Percentiles rank a stretch among this genome's conserved stretches.
Evolutionary conservation across 2,329 filamentous ascomycete genomes (phyloP).

Genomic region (Alternaria atra): DNA sequence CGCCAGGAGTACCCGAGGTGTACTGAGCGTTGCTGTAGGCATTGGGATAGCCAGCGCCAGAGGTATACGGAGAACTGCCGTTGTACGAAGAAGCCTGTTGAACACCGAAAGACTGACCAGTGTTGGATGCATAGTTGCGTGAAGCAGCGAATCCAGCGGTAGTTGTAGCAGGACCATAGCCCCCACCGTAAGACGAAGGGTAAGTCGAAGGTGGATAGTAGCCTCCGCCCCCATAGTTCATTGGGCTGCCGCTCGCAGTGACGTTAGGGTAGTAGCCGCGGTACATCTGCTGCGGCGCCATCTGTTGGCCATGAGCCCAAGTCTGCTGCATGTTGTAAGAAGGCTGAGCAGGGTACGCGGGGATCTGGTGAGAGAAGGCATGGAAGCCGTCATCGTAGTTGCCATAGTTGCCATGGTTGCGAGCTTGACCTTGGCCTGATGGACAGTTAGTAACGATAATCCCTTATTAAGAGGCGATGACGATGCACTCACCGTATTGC

Average conservation of each 20-base stretch:
- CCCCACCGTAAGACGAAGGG: conserved; percentile 34
- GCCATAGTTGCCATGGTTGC: conserved; percentile 26
- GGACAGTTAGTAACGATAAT: conserved; percentile 17
- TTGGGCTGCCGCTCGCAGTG: conserved; percentile 39
- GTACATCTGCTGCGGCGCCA: conserved; percentile 34
- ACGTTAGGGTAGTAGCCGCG: conserved; percentile 31
- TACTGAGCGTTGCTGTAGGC: conserved; percentile 3
- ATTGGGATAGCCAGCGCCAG: conserved; percentile 12
- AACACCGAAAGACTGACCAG: conserved; percentile 24
- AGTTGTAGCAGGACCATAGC: conserved; percentile 26
- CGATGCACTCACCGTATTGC: conserved; percentile 37
- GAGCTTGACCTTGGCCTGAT: conserved; percentile 29
- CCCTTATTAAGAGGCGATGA: background rate
- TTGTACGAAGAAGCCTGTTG: conserved; percentile 8
- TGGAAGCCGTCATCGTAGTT: conserved; percentile 40
- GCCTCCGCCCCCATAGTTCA: conserved; percentile 42
- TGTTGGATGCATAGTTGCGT: conserved; percentile 24
- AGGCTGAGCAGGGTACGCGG: conserved; percentile 32
- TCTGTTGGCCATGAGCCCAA: conserved; percentile 37
- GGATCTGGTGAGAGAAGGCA: conserved; percentile 46
- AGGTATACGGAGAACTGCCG: conserved; percentile 14
- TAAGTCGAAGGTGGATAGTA: conserved; percentile 43
- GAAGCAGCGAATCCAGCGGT: conserved; percentile 20
- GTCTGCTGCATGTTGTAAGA: conserved; percentile 36
- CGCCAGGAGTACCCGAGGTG: conserved; percentile 11